phyloP scores from a whole-genome alignment of 2,329 filamentous ascomycete genomes.

The Claviceps fusiformis region DNA sequence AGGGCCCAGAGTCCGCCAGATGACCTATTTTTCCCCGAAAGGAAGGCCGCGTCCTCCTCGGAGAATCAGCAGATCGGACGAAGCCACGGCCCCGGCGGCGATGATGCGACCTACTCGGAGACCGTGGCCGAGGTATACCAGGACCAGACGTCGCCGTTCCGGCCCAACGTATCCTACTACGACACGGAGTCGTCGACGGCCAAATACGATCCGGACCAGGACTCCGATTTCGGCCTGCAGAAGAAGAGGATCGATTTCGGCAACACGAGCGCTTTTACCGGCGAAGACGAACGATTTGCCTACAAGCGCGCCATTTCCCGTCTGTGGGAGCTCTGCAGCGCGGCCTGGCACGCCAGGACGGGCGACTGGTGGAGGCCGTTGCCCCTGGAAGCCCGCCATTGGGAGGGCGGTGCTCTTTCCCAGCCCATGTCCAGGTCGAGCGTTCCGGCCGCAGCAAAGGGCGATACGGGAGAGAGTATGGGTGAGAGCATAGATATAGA shows the following conservation, averaged over 20 bases:
- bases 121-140: slow-evolving; percentile 57
- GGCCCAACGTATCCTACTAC: slow-evolving; percentile 64
- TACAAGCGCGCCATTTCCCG: slow-evolving; percentile 64
- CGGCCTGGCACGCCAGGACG: slow-evolving; percentile 53
- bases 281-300: slow-evolving; percentile 70
- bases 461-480: slow-evolving; percentile 16
- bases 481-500: slow-evolving; percentile 22
- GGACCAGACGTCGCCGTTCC: slow-evolving; percentile 61
- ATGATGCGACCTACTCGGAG: slow-evolving; percentile 29
- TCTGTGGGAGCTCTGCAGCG: slow-evolving; percentile 72
- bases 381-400: slow-evolving; percentile 47
- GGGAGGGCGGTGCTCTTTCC: slow-evolving; percentile 37
- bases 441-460: not conserved
- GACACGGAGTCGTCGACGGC: slow-evolving; percentile 30
- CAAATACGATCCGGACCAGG: slow-evolving; percentile 41
- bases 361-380: slow-evolving; percentile 62
- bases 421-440: slow-evolving; percentile 8
- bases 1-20: slow-evolving; percentile 56
- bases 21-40: slow-evolving; percentile 63
- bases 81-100: slow-evolving; percentile 14
- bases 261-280: slow-evolving; percentile 55
- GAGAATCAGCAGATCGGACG: slow-evolving; percentile 1
- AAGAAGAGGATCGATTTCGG: slow-evolving; percentile 47
- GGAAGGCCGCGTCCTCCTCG: slow-evolving; percentile 11
- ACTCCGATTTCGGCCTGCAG: slow-evolving; percentile 37